Base-by-base conservation (phyloP, 2,329 filamentous ascomycete species). In the Dactylellina cionopaga region DNA sequence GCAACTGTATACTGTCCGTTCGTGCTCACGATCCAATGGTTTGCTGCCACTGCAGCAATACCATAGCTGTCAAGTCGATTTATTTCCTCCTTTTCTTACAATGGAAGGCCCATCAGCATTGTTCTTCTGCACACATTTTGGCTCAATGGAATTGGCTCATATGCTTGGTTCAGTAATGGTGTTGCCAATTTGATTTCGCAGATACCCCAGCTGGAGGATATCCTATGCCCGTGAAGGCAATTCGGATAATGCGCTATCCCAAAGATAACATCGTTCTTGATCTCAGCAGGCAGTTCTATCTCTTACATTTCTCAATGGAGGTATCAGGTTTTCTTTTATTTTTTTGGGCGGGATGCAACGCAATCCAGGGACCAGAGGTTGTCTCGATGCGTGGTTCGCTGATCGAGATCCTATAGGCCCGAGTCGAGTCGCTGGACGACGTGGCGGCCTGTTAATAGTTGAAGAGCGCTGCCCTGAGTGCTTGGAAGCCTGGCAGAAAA, bases 381-480 rank as follows among this genome's bases (percentile, higher is more conserved):
- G 66, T 71, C 58, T 71, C 66, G 59, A 71, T 64, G 66, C 66
- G 58, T 64, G 58, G 60, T 59, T 64, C 59, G 66, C 58, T 64
- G 66, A 71, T 71, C 58, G 58, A 59, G 43, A 54, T 56, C 51
- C 51, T 71, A 71, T 71, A 71, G 66, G 58, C 66, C 52, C 66
- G 58, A 71, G 58, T 59, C 17, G 33, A 64, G 31, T 64, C 33
- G 35, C 58, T 64, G 41, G 58, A 58, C 66, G 66, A 71, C 66
- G 66, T 71, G 66, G 66, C 66, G 66, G 58, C 58, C 66, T 71
- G 60, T 17, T 52, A 71, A 71, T 71, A 52, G 66, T 64, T 71
- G 66, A 46, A 44, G 41, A 44, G 56, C 43, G 51, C 58, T 71
- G 58, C 64, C 64, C 64, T 41, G 47, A 59, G 41, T 46, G 39